Base-by-base conservation (phyloP, 2,329 filamentous ascomycete genomes). In the Colletotrichum karsti region DNA sequence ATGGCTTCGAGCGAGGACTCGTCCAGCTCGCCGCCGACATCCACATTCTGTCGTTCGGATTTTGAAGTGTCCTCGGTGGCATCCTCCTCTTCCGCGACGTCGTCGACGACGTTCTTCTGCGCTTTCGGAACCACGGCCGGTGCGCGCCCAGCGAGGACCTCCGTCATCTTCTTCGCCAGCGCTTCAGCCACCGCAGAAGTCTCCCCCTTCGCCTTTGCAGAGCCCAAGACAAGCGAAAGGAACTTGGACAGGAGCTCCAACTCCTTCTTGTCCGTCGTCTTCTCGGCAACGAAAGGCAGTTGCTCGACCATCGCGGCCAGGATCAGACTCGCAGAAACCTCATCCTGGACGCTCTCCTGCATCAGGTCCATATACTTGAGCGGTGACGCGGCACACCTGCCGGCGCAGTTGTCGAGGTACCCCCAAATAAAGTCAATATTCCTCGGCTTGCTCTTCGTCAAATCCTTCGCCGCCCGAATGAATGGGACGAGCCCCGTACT, bases 371-470 rank as follows among this genome's bases (percentile, higher is more conserved):
- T 89, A 74, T 97, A 95, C 75, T 94, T 97, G 74, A 97, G 91
- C 0, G 94, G 92, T 24, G 91, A 91, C 3, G 82, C 90, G 15
- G 91, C 90, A 72, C 93, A 93, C 24, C 95, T 89, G 30, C 89
- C 89, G 58, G 93, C 84, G 77, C 93, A 97, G 70, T 97, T 94
- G 74, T 98, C 95, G 26, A 98, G 77, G 74, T 96, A 97, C 1
- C 83, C 78, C 80, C 92, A 92, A 1, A 94, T 75, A 0, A 75
- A 72, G 13, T 82, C 78, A 71, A 85, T 78, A 12, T 74, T 77
- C 24, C 78, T 70, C 10, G 20, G 12, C 42, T 51, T 44, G 48
- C 41, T 54, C 15, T 69, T 70, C 41, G 69, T 71, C 12, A 77
- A 48, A 4, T 69, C 81, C 74, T 74, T 78, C 5, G 85, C 72